Evolutionary conservation across 164 flowering plant species (phyloP).

Genomic region (Kingdonia uniflora): DNA sequence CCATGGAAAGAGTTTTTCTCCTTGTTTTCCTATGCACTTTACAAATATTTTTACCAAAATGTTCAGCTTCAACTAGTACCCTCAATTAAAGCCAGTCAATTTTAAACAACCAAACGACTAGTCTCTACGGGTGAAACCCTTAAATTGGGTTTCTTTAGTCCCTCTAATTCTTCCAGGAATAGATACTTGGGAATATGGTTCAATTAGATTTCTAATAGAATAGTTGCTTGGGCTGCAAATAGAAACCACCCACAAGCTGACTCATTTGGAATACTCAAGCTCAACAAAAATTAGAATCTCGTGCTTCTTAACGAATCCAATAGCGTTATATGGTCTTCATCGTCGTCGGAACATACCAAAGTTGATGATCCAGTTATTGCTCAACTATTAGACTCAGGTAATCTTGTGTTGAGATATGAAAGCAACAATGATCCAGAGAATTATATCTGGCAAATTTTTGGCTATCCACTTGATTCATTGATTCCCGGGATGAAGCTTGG

Average conservation of each 20-base stretch:
- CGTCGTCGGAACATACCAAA: neutral
- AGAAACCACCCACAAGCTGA: conserved; percentile 4
- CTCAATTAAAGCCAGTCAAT: too few species aligned
- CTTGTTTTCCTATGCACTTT: too few species aligned
- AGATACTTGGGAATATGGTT: too few species aligned
- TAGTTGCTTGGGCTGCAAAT: conserved; percentile 4
- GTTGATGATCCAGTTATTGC: neutral
- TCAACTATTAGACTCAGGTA: neutral
- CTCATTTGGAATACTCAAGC: conserved; percentile 1
- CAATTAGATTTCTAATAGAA: neutral
- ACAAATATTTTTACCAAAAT: too few species aligned
- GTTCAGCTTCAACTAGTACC: too few species aligned
- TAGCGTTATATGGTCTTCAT: neutral
- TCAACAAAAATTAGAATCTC: conserved; percentile 6
- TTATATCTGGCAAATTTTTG: conserved; percentile 1
- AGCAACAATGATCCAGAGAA: neutral
- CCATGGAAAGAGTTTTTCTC: too few species aligned
- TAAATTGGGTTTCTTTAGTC: too few species aligned
- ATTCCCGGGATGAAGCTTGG: conserved; percentile 3
- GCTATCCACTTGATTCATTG: neutral
- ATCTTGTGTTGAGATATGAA: neutral
- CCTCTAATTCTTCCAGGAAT: too few species aligned
- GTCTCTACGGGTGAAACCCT: too few species aligned
- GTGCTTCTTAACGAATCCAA: neutral
- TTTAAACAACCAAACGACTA: too few species aligned